Percentiles rank a stretch among this genome's conserved stretches.
Evolutionary conservation across 2,329 filamentous ascomycete species (phyloP).

Genomic region (Colletotrichum sp.): DNA sequence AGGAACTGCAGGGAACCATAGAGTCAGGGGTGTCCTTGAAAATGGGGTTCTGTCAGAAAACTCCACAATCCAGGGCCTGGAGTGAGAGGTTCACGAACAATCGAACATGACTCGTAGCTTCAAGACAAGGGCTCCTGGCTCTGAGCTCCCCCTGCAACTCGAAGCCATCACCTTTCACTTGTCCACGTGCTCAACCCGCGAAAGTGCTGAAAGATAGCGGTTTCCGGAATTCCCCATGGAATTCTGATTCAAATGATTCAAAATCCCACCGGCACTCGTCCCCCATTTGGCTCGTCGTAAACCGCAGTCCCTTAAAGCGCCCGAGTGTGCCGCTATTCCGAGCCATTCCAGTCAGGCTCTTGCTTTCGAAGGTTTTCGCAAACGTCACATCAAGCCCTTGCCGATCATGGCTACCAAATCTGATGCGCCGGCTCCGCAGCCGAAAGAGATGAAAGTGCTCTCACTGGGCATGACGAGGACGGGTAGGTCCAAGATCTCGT

Average conservation of each 20-base stretch:
- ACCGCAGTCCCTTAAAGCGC: neutral
- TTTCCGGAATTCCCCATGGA: neutral
- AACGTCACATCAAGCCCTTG: neutral
- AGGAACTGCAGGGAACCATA: neutral
- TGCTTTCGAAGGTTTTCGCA: neutral
- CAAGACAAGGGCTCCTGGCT: neutral
- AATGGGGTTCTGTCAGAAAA: neutral
- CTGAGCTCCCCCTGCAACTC: neutral
- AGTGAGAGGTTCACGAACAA: neutral
- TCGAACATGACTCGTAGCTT: neutral
- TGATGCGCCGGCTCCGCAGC: neutral
- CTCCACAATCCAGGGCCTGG: neutral
- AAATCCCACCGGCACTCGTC: neutral
- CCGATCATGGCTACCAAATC: neutral
- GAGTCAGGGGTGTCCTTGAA: neutral
- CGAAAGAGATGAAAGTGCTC: constrained; percentile 32
- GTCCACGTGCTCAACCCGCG: neutral
- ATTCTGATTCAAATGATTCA: neutral
- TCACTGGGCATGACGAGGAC: constrained; percentile 35
- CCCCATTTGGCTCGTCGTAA: neutral
- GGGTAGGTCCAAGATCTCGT: constrained; percentile 15
- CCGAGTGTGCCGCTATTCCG: neutral
- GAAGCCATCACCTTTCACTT: neutral
- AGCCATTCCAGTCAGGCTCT: neutral
- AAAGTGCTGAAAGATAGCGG: neutral